Conservation (phyloP, 495 filamentous ascomycete species). For the Hypoxylon subgilvum region DNA sequence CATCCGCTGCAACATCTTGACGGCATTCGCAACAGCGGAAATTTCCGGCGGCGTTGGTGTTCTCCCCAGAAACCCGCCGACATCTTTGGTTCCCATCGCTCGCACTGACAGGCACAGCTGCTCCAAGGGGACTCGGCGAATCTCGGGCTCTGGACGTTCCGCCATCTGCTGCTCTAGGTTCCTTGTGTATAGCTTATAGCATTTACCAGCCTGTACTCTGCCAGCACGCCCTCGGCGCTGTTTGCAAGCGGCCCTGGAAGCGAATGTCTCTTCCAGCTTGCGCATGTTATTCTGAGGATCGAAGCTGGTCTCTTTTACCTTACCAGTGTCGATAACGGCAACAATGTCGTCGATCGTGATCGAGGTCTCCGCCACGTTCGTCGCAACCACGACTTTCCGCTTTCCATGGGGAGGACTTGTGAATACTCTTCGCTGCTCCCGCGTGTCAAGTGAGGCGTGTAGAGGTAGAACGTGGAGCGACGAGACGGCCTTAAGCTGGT, state of each 20-base stretch:
- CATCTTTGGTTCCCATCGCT: conserved; percentile 87
- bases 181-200: conserved; percentile 93
- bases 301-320: conserved; percentile 95
- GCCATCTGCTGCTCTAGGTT: conserved; percentile 85
- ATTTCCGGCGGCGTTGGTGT: conserved; percentile 87
- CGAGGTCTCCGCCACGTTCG: conserved; percentile 96
- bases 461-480: conserved; percentile 82
- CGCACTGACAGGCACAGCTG: conserved; percentile 93
- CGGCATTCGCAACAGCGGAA: conserved; percentile 81
- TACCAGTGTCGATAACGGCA: conserved; percentile 92
- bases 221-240: conserved; percentile 95
- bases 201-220: conserved; percentile 85
- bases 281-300: conserved; percentile 94
- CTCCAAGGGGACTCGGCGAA: conserved; percentile 88
- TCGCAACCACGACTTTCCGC: conserved; percentile 90
- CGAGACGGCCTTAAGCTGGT: conserved; percentile 69
- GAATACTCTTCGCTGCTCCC: conserved; percentile 88
- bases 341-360: conserved; percentile 98
- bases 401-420: conserved; percentile 73
- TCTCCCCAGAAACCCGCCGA: conserved; percentile 78
- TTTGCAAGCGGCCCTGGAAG: conserved; percentile 91
- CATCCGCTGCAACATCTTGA: conserved; percentile 78
- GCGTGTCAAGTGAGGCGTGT: conserved; percentile 87
- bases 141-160: conserved; percentile 89
- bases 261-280: conserved; percentile 92